Evolutionary conservation across 164 flowering plant species (phyloP), one percentile per base, ranked within the genome.

Genomic region (Stephania cephalantha): DNA sequence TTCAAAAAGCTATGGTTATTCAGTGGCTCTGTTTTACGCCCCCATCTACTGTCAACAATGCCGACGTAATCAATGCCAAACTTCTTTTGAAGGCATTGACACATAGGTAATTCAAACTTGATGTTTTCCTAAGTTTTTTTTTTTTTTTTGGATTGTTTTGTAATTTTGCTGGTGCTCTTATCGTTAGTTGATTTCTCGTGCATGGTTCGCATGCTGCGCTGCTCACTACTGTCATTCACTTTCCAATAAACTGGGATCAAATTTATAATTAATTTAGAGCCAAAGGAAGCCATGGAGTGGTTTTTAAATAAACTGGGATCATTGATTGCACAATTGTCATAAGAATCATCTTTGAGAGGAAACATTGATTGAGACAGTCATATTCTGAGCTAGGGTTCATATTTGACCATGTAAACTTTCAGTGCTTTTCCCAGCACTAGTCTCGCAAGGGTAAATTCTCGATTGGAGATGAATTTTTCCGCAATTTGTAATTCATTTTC

Each of bases 11-110:
- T 76, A 86, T 85, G 90, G 95, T 85, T 68, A 83, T 93, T 76
- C 98, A 93, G 78, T 95, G 99, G 99, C 95, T 95, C 25, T 95
- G 99, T 89, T 95, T 95, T 83, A 89, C 95, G 9, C 99, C 99
- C 18, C 99, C 98, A 10, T 88, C 98, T 31, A 88, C 94, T 71
- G 85, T 92, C 74, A 81, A 76, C 71, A 85, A 92, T 83, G 89
- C 85, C 31, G 79, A 87, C 42, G 79, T 78, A 78, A 83, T 92
- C 73, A 85, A 81, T 70, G 81, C 79, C 50, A 94, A 90, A 83
- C 97, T 96, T 80, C 93, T 90, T 79, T 78, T 81, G 48, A 88
- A 79, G 78, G 97, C 98, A 50, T 79, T 96, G 84, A 82, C 84
- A 73, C 99, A 96, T 76, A 90, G 99, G 99, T 96, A 84, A 15